phyloP scores from a whole-genome alignment of 2,329 filamentous ascomycete species.

The Ophiocordyceps camponoti-floridani region DNA sequence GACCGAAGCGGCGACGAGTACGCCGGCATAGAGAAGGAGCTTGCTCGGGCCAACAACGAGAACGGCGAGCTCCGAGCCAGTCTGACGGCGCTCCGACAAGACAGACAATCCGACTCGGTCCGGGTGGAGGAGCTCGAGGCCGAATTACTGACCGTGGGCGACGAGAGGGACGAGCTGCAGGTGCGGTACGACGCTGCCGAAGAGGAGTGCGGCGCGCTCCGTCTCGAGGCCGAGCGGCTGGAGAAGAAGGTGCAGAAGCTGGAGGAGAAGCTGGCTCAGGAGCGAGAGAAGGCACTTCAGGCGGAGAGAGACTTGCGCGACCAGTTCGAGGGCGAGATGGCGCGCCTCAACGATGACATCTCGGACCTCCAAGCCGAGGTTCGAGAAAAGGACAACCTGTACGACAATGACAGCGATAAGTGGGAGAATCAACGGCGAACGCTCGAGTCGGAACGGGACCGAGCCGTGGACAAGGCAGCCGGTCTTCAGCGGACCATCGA shows the following conservation, averaged over 20 bases:
- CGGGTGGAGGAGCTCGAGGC: conserved; percentile 37
- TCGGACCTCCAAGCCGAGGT: conserved; percentile 45
- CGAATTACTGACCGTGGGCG: conserved; percentile 38
- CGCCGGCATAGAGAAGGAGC: conserved; percentile 32
- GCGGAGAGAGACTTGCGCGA: conserved; percentile 39
- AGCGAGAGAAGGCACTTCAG: conserved; percentile 38
- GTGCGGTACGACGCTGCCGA: conserved; percentile 49
- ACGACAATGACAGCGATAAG: conserved; percentile 52
- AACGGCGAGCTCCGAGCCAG: conserved; percentile 24
- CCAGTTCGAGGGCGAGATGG: conserved; percentile 27
- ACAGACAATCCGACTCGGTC: conserved; percentile 19
- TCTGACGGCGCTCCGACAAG: conserved; percentile 21
- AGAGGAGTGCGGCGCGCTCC: conserved; percentile 46
- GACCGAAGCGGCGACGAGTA: conserved; percentile 31
- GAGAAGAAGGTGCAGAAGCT: conserved; percentile 28
- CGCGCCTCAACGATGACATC: conserved; percentile 38
- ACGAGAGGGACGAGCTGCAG: conserved; percentile 54
- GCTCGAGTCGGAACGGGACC: conserved; percentile 46
- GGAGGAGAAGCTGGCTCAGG: conserved; percentile 28
- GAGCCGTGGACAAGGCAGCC: conserved; percentile 47
- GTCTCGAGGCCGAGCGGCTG: conserved; percentile 39
- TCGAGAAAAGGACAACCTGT: conserved; percentile 50
- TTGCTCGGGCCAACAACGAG: conserved; percentile 26
- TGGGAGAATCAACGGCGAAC: conserved; percentile 49
- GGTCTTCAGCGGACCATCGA: conserved; percentile 56